Percentiles rank a stretch among this genome's conserved stretches.
Evolutionary conservation across 179 eudicot species (phyloP).

Genomic region (Vitellaria paradoxa): DNA sequence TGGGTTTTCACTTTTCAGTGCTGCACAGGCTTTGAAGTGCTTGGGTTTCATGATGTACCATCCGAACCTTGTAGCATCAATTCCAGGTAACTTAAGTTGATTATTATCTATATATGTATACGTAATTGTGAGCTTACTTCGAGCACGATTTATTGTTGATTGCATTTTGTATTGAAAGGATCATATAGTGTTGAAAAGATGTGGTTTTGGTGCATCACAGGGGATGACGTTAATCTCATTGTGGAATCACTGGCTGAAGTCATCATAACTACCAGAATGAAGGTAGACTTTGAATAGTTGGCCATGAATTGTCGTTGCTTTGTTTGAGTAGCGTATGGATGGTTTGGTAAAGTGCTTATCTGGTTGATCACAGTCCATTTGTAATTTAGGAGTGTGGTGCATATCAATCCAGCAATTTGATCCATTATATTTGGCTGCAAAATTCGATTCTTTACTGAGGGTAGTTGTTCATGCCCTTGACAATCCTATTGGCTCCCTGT

Average conservation of each 20-base stretch:
- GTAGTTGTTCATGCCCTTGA: slow-evolving; percentile 75
- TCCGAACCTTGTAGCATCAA: slow-evolving; percentile 44
- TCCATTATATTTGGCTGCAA: slow-evolving; percentile 34
- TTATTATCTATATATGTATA: background rate
- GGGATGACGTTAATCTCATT: slow-evolving; percentile 38
- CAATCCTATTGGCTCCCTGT: slow-evolving; percentile 80
- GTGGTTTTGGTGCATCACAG: slow-evolving; percentile 32
- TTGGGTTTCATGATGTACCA: slow-evolving; percentile 86
- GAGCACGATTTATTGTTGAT: background rate
- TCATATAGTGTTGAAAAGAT: background rate
- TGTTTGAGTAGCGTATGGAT: background rate
- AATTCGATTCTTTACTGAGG: slow-evolving; percentile 57
- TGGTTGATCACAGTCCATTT: slow-evolving; percentile 50
- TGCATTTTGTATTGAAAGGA: slow-evolving; percentile 1
- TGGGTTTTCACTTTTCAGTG: slow-evolving; percentile 33
- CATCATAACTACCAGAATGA: slow-evolving; percentile 53
- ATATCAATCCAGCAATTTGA: slow-evolving; percentile 77
- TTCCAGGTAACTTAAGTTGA: slow-evolving; percentile 37
- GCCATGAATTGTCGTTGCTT: background rate
- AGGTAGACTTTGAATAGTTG: slow-evolving; percentile 37
- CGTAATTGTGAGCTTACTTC: background rate
- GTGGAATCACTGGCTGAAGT: slow-evolving; percentile 50
- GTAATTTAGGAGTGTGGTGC: slow-evolving; percentile 92
- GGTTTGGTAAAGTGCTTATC: slow-evolving; percentile 17
- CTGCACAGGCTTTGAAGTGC: slow-evolving; percentile 77